phyloP scores from a whole-genome alignment of 2,329 filamentous ascomycete species.

The Neurospora sp. region DNA sequence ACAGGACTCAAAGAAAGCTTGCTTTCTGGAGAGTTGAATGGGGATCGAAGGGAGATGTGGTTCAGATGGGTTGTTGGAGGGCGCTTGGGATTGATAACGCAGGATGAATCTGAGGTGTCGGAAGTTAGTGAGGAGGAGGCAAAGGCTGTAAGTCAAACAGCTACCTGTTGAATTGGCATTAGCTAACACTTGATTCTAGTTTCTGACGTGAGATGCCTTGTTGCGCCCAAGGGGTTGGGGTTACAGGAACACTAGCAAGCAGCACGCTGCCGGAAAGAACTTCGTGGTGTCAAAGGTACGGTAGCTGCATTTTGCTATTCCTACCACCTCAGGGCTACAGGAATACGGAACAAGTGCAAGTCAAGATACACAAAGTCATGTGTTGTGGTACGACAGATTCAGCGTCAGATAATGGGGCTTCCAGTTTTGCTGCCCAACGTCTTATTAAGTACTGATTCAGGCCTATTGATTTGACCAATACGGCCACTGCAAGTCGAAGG shows the following conservation, averaged over 20 bases:
- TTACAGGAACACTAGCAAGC: background rate
- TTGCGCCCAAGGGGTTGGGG: background rate
- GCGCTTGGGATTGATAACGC: constrained; percentile 64
- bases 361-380: background rate
- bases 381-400: background rate
- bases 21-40: constrained; percentile 58
- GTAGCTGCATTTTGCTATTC: background rate
- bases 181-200: background rate
- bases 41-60: constrained; percentile 77
- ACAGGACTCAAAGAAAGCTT: constrained; percentile 62
- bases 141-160: constrained; percentile 35
- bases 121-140: constrained; percentile 61
- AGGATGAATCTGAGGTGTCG: constrained; percentile 50
- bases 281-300: background rate
- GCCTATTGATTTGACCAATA: background rate
- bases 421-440: background rate
- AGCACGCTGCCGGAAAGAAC: background rate
- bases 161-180: background rate
- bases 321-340: background rate
- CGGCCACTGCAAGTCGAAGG: background rate
- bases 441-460: background rate
- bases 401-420: background rate
- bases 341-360: background rate
- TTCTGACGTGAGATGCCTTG: background rate
- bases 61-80: constrained; percentile 52